Conservation (phyloP, 169 alveolate species). For the Cryptosporidium canis region DNA sequence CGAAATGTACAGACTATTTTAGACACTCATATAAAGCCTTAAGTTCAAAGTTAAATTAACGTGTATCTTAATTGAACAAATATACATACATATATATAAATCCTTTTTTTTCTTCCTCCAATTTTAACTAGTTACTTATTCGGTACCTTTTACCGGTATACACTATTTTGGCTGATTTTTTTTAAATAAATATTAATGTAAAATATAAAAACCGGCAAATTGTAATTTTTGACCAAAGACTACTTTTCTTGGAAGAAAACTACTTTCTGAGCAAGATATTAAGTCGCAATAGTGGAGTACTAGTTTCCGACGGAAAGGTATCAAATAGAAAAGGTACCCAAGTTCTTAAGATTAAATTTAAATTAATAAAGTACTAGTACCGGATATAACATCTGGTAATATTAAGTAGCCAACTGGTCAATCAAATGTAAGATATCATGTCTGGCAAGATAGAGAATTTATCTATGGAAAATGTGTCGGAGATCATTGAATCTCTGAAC, state of each 20-base stretch:
- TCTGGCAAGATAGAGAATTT: neutral
- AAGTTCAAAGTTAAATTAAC: neutral
- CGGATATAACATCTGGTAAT: too few species aligned
- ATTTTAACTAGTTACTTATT: neutral
- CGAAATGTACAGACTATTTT: neutral
- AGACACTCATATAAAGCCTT: neutral
- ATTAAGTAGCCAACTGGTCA: too few species aligned
- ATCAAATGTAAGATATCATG: neutral
- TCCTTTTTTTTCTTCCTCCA: neutral
- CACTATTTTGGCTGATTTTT: neutral
- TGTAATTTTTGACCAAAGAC: neutral
- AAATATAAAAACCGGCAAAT: neutral
- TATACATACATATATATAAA: neutral
- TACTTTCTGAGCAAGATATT: neutral
- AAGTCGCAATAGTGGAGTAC: too few species aligned
- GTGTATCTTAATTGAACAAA: neutral
- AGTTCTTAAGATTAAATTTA: too few species aligned
- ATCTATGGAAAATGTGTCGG: neutral
- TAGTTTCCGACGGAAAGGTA: too few species aligned
- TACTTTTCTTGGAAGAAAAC: too few species aligned
- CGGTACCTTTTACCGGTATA: neutral
- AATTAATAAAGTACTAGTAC: too few species aligned
- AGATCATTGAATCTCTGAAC: conserved; percentile 23
- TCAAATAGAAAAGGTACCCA: too few species aligned
- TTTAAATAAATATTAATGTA: neutral